Evolutionary conservation across 1,139 yeast genomes (phyloP).

Genomic region (Pichia sp.): DNA sequence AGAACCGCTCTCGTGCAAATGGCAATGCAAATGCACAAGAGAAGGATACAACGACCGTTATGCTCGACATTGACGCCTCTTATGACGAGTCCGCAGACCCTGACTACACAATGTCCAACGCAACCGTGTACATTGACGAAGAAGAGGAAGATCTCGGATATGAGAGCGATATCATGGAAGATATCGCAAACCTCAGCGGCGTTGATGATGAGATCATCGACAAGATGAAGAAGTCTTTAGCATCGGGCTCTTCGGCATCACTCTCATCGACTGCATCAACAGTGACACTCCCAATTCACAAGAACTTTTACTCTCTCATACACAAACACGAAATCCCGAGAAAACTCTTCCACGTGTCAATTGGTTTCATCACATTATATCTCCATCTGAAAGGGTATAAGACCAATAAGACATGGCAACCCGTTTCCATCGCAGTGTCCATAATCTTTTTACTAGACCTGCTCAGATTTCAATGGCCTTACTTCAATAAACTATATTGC

Average conservation of each 20-base stretch:
- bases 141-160: not conserved
- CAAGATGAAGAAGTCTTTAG: constrained; percentile 7
- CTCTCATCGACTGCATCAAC: constrained; percentile 1
- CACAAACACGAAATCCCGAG: constrained; percentile 82
- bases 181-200: no score
- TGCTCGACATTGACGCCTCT: constrained; percentile 17
- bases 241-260: not conserved
- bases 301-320: no score
- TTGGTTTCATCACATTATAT: constrained; percentile 72
- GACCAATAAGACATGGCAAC: constrained; percentile 49
- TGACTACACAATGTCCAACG: constrained; percentile 14
- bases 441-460: constrained; percentile 59
- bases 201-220: constrained; percentile 5
- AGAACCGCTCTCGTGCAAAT: no score
- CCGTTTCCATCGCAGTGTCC: constrained; percentile 47
- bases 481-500: constrained; percentile 59
- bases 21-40: no score
- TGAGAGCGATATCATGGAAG: not conserved
- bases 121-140: constrained; percentile 4
- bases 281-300: constrained; percentile 15
- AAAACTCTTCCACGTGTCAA: constrained; percentile 78
- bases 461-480: constrained; percentile 54
- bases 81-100: constrained; percentile 23
- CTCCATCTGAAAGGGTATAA: constrained; percentile 60
- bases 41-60: no score